A percentile compares a stretch with the other conserved stretches of the same genome.
These are phyloP conservation scores for Podila epigama DNA, from an alignment of 192 early-diverging fungal genomes.

Conservation along the genomic window DNA sequence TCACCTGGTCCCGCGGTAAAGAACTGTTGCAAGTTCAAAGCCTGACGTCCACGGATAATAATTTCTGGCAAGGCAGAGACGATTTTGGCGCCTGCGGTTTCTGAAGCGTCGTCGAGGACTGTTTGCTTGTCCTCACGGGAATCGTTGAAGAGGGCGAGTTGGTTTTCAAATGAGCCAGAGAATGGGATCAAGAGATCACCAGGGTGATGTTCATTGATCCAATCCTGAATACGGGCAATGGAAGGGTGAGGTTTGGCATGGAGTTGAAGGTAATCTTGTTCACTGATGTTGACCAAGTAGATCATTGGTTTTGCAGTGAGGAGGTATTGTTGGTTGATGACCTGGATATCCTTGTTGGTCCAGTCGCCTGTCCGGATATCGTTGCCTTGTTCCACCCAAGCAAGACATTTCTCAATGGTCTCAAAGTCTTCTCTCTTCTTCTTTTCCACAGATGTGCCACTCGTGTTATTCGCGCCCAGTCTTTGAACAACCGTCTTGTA, in stretches of 20 bases:
- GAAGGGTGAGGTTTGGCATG: conserved; percentile 13
- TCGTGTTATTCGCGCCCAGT: conserved; percentile 21
- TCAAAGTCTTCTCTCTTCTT: conserved; percentile 44
- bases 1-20: conserved; percentile 82
- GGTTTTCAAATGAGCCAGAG: conserved; percentile 61
- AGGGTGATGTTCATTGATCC: conserved; percentile 74
- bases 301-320: conserved; percentile 85
- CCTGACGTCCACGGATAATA: conserved; percentile 71
- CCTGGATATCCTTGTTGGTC: conserved; percentile 69
- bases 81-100: conserved; percentile 34
- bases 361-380: conserved; percentile 74
- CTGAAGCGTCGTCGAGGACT: conserved; percentile 64
- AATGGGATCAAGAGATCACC: conserved; percentile 76
- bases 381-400: conserved; percentile 64
- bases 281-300: conserved; percentile 73
- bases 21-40: conserved; percentile 75
- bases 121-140: conserved; percentile 57
- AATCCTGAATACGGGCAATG: conserved; percentile 69
- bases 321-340: conserved; percentile 75
- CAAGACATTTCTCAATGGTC: conserved; percentile 27
- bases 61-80: conserved; percentile 69
- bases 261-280: conserved; percentile 69
- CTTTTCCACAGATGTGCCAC: conserved; percentile 31
- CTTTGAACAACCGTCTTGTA: conserved; percentile 62
- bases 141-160: conserved; percentile 41